Base-by-base conservation (phyloP, 805 yeast species). In the Monosporozyma yasuniensis region DNA sequence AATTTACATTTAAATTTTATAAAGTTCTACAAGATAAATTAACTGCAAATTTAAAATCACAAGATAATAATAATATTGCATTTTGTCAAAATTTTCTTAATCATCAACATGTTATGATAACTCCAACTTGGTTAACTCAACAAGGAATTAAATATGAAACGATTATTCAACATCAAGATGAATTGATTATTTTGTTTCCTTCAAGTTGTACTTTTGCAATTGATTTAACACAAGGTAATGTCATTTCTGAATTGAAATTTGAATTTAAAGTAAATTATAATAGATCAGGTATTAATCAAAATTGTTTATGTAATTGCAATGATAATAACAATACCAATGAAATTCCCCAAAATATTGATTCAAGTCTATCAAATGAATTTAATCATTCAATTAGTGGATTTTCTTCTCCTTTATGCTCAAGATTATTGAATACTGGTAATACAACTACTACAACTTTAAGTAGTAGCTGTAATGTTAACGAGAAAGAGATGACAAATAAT, bases 201-300 rank as follows among this genome's bases (percentile, higher is more conserved):
- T 84, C 77, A 60, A 95, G 95, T 0, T 86, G 86, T 59, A 95
- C 87, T 65, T 82, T 95, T 0, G 93, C 95, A 0, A 83, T 82
- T 68, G 86, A 87, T 59, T 81, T 75, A 58, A 95, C 93, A 1
- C 86, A 18, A 11, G 39, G 39, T 3, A 35, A 35, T 35, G 5
- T 18, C 21, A 14, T 35, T 3, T 35, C 39, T 1, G 22, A 35
- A 35, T 2, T 35, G 21, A 19, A 35, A 18, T 35, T 35, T 18
- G 3, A 35, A 8, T 35, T 8, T 8, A 35, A 18, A 16, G 39
- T 16, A 8, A 35, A 16, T 14, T 18, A 35, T 35, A 35, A 16
- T 18, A 35, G 39, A 18, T 35, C 39, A 3, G 21, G 12, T 8
- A 18, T 35, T 11, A 18, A 18, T 6, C 39, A 35, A 18, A 18